Conservation (phyloP, 2,329 filamentous ascomycete genomes). For the Arthroderma sp. region DNA sequence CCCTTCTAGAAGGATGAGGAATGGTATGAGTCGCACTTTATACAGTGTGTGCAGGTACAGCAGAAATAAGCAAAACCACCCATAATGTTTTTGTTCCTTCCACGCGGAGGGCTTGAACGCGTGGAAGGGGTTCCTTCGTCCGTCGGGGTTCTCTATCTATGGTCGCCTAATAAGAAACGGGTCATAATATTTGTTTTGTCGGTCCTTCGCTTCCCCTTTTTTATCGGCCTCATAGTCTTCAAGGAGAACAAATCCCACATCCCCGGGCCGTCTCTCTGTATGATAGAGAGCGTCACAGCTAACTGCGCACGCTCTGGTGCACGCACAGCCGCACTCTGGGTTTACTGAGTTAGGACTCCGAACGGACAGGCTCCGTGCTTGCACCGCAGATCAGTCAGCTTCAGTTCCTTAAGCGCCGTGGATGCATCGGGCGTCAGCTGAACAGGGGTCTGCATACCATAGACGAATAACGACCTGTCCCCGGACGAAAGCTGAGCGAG, state of each 20-base stretch:
- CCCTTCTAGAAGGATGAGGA: slow-evolving; percentile 4
- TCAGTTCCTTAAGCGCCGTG: slow-evolving; percentile 2
- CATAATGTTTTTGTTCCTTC: neutral
- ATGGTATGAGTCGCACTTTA: neutral
- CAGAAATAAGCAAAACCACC: neutral
- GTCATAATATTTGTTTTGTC: neutral
- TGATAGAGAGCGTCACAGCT: neutral
- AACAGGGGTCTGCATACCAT: slow-evolving; percentile 1
- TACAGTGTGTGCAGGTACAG: neutral
- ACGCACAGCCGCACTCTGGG: neutral
- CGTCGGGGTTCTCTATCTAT: neutral
- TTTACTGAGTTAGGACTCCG: no score
- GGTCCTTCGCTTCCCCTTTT: neutral
- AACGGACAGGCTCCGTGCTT: neutral
- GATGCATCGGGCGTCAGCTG: slow-evolving; percentile 3
- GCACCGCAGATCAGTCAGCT: slow-evolving; percentile 3
- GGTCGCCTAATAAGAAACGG: neutral
- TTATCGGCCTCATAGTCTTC: neutral
- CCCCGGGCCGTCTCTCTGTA: neutral
- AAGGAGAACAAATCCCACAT: neutral
- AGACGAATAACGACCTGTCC: neutral
- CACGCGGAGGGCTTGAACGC: no score
- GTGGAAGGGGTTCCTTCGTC: neutral
- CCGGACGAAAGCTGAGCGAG: neutral
- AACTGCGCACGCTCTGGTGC: neutral